Evolutionary conservation across 768 basidiomycete genomes (phyloP), one percentile per base, ranked within the genome.

Genomic region (Phylloporus sp.): DNA sequence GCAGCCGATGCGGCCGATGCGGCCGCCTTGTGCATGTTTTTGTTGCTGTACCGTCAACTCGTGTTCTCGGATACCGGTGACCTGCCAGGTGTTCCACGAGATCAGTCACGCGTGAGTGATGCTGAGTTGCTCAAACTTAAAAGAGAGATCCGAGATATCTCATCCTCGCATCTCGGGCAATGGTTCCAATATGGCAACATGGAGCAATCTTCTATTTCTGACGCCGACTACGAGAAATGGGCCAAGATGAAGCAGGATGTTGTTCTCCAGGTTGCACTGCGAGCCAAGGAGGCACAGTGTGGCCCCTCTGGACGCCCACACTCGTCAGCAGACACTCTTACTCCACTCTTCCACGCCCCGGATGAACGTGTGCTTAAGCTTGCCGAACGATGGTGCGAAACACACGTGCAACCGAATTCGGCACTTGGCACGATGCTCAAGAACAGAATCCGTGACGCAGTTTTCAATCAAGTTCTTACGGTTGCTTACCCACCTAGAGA

Each of bases 31-130:
- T 89, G 86, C 70, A 85, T 93, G 81, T 81, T 91, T 58, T 73
- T 91, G 31, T 73, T 93, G 61, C 81, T 92, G 20, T 91, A 84
- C 65, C 82, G 89, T 36, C 86, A 91, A 63, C 79, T 92, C 57
- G 70, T 81, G 35, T 77, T 78, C 58, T 79, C 82, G 48, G 74
- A 74, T 34, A 62, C 72, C 28, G 63, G 66, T 46, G 68, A 71
- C 48, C 59, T 70, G 27, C 53, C 70, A 15, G 46, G 49, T 9
- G 32, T 56, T 55, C 31, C 65, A 52, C 61, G 66, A 58, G 59
- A 63, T 55, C 69, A 58, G 11, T 63, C 73, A 45, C 73, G 72
- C 63, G 67, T 80, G 47, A 78, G 76, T 57, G 80, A 80, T 38
- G 70, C 68, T 32, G 81, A 84, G 35, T 67, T 91, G 54, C 64